Evolutionary conservation across 495 filamentous ascomycete species (phyloP), one percentile per base, ranked within the genome.

Genomic region (Aspergillus ostianus): DNA sequence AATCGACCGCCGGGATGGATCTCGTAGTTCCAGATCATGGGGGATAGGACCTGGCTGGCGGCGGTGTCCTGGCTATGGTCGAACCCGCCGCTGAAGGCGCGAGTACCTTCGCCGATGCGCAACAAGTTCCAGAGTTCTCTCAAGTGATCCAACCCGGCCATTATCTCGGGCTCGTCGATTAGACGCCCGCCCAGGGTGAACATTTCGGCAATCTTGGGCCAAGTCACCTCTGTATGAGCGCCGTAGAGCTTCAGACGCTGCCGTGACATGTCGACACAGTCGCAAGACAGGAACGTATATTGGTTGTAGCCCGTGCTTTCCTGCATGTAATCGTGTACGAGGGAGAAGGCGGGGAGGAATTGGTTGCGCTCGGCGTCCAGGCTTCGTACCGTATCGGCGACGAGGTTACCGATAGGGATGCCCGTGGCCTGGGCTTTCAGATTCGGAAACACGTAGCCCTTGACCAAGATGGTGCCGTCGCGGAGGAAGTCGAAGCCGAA

Each of bases 171-270:
- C 10, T 15, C 13, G 2, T 27, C 15, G 2, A 57, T 26, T 0
- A 50, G 29, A 4, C 62, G 59, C 7, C 65, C 62, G 19, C 59
- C 65, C 19, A 67, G 41, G 0, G 62, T 67, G 61, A 61, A 67
- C 3, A 64, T 58, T 19, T 67, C 61, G 49, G 57, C 47, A 0
- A 61, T 20, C 47, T 60, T 67, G 2, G 45, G 26, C 59, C 51
- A 59, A 19, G 57, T 51, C 6, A 67, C 59, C 0, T 47, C 53
- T 19, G 46, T 60, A 50, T 58, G 19, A 8, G 47, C 20, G 29
- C 65, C 60, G 47, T 67, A 67, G 19, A 64, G 21, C 51, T 67
- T 67, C 10, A 64, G 57, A 13, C 62, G 61, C 0, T 55, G 52
- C 26, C 57, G 12, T 3, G 51, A 6, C 13, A 27, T 26, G 2